Evolutionary conservation across 768 basidiomycete species (phyloP).

Genomic region (Hysterangium stoloniferum): DNA sequence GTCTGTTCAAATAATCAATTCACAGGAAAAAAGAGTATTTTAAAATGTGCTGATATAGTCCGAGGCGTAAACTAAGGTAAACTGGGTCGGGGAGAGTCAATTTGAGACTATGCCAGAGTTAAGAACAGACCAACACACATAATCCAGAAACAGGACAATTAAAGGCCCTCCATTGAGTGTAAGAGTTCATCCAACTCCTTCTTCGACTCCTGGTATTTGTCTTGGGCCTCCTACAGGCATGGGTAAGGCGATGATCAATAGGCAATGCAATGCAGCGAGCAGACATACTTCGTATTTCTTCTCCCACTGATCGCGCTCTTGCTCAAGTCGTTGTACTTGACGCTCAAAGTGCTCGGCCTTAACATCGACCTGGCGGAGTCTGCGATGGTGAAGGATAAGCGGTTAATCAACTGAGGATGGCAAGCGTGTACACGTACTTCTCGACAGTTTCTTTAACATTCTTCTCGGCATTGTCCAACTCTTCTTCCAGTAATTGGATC

Average conservation of each 20-base stretch:
- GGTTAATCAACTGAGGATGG: background rate
- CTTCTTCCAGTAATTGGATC: constrained; percentile 88
- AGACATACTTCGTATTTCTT: constrained; percentile 81
- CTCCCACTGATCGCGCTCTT: constrained; percentile 91
- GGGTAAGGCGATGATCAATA: constrained; percentile 6
- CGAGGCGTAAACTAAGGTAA: no score
- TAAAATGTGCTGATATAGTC: no score
- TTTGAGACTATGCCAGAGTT: background rate
- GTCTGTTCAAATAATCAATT: background rate
- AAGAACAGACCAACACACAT: background rate
- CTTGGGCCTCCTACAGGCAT: constrained; percentile 50
- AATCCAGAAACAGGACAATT: constrained; percentile 17
- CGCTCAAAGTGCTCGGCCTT: constrained; percentile 99
- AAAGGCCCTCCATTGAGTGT: constrained; percentile 63
- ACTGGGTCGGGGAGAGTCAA: no score
- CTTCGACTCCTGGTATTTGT: constrained; percentile 68
- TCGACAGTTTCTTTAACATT: constrained; percentile 94
- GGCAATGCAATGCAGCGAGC: background rate
- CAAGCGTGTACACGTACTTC: constrained; percentile 58
- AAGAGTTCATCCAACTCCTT: constrained; percentile 80
- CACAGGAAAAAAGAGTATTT: background rate
- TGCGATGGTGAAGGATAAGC: constrained; percentile 26
- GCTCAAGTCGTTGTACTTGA: constrained; percentile 76
- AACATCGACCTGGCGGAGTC: constrained; percentile 92
- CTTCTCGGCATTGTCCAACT: constrained; percentile 93